Conservation (phyloP, 805 yeast species). For the Candida maris region DNA sequence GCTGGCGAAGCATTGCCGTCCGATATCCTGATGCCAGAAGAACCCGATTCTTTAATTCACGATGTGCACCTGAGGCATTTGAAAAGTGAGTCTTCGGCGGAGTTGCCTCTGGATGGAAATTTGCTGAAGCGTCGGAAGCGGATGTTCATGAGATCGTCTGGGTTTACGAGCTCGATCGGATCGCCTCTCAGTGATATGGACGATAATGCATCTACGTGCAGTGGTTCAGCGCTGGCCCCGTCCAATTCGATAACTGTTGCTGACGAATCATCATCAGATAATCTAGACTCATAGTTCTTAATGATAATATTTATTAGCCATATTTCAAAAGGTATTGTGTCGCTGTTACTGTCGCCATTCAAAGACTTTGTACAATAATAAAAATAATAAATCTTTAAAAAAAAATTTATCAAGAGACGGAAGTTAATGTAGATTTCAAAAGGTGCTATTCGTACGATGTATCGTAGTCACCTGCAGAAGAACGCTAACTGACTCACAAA, state of each 20-base stretch:
- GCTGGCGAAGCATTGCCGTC: neutral
- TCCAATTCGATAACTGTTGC: conserved; percentile 2
- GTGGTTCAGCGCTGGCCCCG: conserved; percentile 28
- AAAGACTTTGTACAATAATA: neutral
- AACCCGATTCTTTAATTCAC: conserved; percentile 6
- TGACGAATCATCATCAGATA: conserved; percentile 15
- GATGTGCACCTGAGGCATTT: conserved; percentile 5
- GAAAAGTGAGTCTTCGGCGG: conserved; percentile 3
- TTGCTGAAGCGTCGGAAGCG: conserved; percentile 21
- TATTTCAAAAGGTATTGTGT: too few relatives aligned
- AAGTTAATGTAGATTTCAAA: neutral
- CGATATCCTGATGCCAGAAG: neutral
- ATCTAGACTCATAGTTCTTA: conserved; percentile 1
- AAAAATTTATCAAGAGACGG: neutral
- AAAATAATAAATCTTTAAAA: neutral
- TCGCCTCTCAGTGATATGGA: conserved; percentile 31
- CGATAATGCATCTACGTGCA: conserved; percentile 30
- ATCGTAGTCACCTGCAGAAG: too few relatives aligned
- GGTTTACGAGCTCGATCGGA: conserved; percentile 24
- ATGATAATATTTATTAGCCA: too few relatives aligned
- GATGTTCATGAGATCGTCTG: conserved; percentile 13
- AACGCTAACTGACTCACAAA: too few relatives aligned
- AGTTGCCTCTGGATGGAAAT: conserved; percentile 7
- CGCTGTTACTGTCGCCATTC: neutral
- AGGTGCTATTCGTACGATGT: too few relatives aligned